Conservation (phyloP, 2,329 filamentous ascomycete species). For the Chaetomium globosum region DNA sequence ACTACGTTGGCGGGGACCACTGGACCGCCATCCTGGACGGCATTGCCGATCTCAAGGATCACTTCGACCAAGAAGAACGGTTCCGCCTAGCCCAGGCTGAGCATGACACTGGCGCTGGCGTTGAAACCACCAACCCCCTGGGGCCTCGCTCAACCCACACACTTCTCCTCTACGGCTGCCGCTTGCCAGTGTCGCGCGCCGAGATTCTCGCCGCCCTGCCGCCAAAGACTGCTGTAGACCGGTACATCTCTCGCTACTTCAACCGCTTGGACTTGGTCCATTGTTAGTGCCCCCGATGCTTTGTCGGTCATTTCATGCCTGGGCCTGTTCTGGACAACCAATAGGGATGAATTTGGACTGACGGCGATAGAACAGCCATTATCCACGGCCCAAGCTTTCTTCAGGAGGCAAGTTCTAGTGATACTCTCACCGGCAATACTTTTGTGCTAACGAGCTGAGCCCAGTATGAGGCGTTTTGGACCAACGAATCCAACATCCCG, state of each 20-base stretch:
- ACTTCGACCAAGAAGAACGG: slow-evolving; percentile 39
- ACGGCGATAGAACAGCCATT: neutral
- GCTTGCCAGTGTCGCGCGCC: slow-evolving; percentile 34
- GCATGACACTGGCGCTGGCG: neutral
- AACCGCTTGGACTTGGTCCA: slow-evolving; percentile 39
- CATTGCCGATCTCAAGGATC: slow-evolving; percentile 46
- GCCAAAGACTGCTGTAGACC: slow-evolving; percentile 40
- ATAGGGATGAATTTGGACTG: neutral
- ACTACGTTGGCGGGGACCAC: slow-evolving; percentile 45
- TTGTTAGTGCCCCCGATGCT: slow-evolving; percentile 6
- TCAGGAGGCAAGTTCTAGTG: slow-evolving; percentile 34
- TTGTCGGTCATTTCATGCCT: neutral
- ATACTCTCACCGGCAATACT: no score
- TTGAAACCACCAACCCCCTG: slow-evolving; percentile 8
- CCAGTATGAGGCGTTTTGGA: slow-evolving; percentile 53
- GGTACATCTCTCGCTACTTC: slow-evolving; percentile 45
- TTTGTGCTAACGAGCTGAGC: no score
- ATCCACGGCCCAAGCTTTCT: slow-evolving; percentile 38
- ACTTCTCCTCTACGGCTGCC: slow-evolving; percentile 42
- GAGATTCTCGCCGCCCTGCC: slow-evolving; percentile 45
- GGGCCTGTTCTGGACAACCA: neutral
- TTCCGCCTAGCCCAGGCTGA: neutral
- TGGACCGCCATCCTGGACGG: slow-evolving; percentile 48
- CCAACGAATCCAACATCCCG: slow-evolving; percentile 42
- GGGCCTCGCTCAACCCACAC: slow-evolving; percentile 14